Conservation (phyloP, 345 rosid genomes). For the Clausena lansium region DNA sequence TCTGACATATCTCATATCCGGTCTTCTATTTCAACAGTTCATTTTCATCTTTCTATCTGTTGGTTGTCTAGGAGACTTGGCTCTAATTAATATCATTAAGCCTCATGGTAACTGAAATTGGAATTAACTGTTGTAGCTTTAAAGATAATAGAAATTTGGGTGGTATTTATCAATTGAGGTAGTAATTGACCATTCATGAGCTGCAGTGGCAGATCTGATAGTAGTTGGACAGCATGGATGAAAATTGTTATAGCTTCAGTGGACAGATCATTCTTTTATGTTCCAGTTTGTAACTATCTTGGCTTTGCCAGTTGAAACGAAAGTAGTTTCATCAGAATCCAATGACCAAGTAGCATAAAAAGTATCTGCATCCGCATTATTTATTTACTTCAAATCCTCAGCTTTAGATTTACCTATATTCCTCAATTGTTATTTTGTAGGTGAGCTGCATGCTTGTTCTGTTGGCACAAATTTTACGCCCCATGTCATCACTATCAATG, state of each 20-base stretch:
- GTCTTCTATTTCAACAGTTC: not conserved
- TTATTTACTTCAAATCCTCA: constrained; percentile 6
- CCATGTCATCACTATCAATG: constrained; percentile 72
- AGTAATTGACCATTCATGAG: not conserved
- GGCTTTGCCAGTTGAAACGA: not conserved
- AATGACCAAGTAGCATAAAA: not conserved
- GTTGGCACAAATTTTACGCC: constrained; percentile 73
- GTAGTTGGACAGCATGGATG: not conserved
- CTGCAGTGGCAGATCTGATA: not conserved
- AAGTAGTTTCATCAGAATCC: not conserved
- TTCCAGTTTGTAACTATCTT: not conserved
- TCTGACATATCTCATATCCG: not conserved
- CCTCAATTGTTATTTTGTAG: constrained; percentile 32
- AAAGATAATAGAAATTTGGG: not conserved
- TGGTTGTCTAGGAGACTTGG: not conserved
- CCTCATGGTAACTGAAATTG: not conserved
- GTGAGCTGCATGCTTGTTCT: constrained; percentile 47
- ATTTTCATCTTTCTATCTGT: not conserved
- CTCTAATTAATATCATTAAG: not conserved
- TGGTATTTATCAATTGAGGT: not conserved
- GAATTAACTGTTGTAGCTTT: not conserved
- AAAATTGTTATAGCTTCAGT: not conserved
- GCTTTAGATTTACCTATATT: constrained; percentile 17
- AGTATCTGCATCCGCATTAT: not conserved
- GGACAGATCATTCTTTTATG: not conserved